Evolutionary conservation across 2,329 filamentous ascomycete species (phyloP), one percentile per base, ranked within the genome.

Genomic region (Cryphonectria japonica): DNA sequence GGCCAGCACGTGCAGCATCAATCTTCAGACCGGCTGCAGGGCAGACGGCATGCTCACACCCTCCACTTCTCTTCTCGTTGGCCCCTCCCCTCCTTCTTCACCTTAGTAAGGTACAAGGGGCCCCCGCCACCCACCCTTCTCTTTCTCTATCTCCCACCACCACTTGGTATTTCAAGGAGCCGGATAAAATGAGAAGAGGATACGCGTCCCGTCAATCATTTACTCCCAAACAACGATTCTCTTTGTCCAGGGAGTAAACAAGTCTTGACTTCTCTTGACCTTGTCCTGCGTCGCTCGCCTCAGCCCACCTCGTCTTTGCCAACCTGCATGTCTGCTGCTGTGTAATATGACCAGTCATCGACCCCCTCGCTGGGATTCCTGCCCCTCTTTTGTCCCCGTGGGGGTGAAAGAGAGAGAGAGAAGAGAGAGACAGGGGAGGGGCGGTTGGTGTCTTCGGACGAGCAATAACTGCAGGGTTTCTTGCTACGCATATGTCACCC

Each of bases 11-110:
- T 57, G 65, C 63, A 52, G 26, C 43, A n/a, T 34, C 22, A 34
- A 67, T 2, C 65, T n/a, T 46, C 50, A 67, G 65, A 67, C 65
- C 50, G 46, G 65, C 65, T 67, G 65, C 50, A 67, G 29, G 65
- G 52, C 50, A 57, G n/a, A 29, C 32, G 9, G 65, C 65, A 41
- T 59, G 50, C 29, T 32, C 22, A 59, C 65, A 59, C 50, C 65
- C 65, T 41, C 32, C 8, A 19, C 32, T 29, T 29, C 19, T 19
- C 43, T 50, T n/a, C 2, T 46, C 3, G 14, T 50, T 9, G 1
- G 1, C 22, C 46, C 46, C 19, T 19, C 54, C 11, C 34, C 34
- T 6, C 34, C 6, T 34, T 34, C 6, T 6, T 19, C 54, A 19
- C 19, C 46, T 19, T 50, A 19, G 46, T n/a, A 22, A 22, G 11